Evolutionary conservation across 208 protist genomes (phyloP).

Genomic region (Tritrichomonas foetus): DNA sequence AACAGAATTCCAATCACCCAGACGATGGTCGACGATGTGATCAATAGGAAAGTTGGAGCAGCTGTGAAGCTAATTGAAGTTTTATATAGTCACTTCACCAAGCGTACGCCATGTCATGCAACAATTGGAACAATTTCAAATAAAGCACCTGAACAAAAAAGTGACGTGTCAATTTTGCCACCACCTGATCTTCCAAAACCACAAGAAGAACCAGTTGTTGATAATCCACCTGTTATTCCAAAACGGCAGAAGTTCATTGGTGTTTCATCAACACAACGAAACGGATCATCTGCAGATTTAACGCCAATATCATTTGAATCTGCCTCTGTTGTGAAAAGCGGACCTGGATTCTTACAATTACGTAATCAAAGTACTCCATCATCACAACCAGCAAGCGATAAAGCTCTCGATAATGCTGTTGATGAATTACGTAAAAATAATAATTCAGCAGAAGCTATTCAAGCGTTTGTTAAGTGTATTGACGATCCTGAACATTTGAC

Average conservation of each 20-base stretch:
- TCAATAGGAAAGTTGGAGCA: not conserved
- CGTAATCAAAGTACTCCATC: not conserved
- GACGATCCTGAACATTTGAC: not conserved
- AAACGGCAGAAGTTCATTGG: constrained; percentile 29
- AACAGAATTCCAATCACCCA: constrained; percentile 15
- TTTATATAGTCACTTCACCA: not conserved
- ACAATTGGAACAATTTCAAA: not conserved
- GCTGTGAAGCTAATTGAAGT: constrained; percentile 22
- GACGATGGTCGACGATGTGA: not conserved
- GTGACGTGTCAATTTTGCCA: not conserved
- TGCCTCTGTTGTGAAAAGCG: not conserved
- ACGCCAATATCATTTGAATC: constrained; percentile 10
- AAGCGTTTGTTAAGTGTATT: not conserved
- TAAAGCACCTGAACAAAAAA: not conserved
- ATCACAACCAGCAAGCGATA: not conserved
- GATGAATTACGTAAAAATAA: not conserved
- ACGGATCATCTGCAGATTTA: not conserved
- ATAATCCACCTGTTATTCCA: not conserved
- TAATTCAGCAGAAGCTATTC: not conserved
- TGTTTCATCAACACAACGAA: not conserved
- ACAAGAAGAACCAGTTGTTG: not conserved
- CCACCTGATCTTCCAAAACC: not conserved
- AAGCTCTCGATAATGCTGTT: constrained; percentile 18
- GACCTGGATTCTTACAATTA: not conserved
- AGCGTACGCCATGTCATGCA: not conserved